Conservation (phyloP, 768 basidiomycete species). For the Lactarius psammicola region DNA sequence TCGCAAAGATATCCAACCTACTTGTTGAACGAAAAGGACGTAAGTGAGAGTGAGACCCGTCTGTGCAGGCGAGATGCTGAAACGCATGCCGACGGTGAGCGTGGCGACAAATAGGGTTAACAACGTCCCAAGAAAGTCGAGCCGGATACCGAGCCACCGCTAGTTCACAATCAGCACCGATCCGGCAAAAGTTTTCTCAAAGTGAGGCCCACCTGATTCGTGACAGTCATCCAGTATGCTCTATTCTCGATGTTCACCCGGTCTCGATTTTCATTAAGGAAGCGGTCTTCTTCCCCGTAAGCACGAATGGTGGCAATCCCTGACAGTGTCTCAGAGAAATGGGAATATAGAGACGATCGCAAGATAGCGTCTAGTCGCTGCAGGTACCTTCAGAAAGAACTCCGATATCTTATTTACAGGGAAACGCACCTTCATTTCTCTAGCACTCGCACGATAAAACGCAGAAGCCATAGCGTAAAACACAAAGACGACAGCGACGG, state of each 20-base stretch:
- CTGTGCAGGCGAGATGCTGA: constrained; percentile 73
- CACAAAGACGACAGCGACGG: constrained; percentile 56
- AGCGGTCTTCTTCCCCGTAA: constrained; percentile 77
- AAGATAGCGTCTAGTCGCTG: constrained; percentile 77
- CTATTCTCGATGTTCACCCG: constrained; percentile 85
- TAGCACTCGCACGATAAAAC: constrained; percentile 83
- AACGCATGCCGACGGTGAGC: constrained; percentile 70
- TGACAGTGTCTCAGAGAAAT: constrained; percentile 88
- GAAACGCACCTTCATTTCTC: constrained; percentile 71
- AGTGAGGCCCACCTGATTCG: constrained; percentile 28
- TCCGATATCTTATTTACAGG: not conserved
- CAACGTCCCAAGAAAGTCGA: constrained; percentile 81
- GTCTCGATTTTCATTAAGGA: constrained; percentile 68
- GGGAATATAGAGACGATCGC: constrained; percentile 85
- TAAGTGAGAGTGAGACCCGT: constrained; percentile 78
- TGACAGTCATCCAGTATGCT: constrained; percentile 84
- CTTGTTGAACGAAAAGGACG: constrained; percentile 75
- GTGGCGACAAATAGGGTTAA: constrained; percentile 78
- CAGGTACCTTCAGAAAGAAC: constrained; percentile 8
- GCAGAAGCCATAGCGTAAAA: constrained; percentile 69
- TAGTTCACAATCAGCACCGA: constrained; percentile 47
- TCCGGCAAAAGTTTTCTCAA: too few relatives aligned
- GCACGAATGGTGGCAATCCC: constrained; percentile 87
- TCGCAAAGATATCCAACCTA: constrained; percentile 31
- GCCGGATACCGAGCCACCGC: constrained; percentile 85